A percentile compares a stretch with the other conserved stretches of the same genome.
phyloP scores from a whole-genome alignment of 139 green algal species.

The Deuterostichococcus epilithicus region DNA sequence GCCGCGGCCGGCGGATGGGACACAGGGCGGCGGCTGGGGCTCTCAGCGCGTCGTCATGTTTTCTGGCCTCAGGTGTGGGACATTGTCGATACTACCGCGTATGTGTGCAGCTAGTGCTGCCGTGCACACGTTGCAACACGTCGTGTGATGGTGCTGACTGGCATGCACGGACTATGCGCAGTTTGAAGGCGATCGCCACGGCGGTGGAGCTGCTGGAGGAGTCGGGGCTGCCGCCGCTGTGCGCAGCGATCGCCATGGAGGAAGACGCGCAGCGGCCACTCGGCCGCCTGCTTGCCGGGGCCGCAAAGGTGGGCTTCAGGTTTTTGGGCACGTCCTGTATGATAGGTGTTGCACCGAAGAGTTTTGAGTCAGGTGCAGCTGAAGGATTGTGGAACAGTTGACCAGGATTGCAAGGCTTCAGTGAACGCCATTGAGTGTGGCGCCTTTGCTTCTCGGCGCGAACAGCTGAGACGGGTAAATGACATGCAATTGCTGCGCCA shows the following conservation, averaged over 20 bases:
- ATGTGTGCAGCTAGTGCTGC: not conserved
- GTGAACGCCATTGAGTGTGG: too few relatives aligned
- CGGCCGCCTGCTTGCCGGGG: constrained; percentile 2
- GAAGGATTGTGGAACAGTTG: too few relatives aligned
- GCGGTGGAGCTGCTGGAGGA: constrained; percentile 17
- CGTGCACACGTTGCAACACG: not conserved
- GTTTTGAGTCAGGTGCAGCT: not conserved
- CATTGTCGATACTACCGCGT: not conserved
- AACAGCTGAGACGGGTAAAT: too few relatives aligned
- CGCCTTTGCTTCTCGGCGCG: too few relatives aligned
- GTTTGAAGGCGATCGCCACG: not conserved
- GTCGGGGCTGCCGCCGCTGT: constrained; percentile 14
- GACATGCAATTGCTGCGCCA: too few relatives aligned
- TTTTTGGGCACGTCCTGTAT: too few relatives aligned
- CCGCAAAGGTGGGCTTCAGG: constrained; percentile 10
- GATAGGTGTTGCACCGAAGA: too few relatives aligned
- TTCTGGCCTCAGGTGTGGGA: constrained; percentile 29
- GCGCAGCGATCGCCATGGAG: constrained; percentile 2
- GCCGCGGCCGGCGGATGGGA: constrained; percentile 13
- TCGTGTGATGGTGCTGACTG: not conserved
- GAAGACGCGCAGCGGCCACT: not conserved
- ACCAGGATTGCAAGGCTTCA: too few relatives aligned
- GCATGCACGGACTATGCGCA: not conserved
- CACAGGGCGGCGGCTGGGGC: constrained; percentile 46
- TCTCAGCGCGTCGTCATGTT: constrained; percentile 52